phyloP scores from a whole-genome alignment of 2,329 filamentous ascomycete genomes.

The Clarireedia sp. region DNA sequence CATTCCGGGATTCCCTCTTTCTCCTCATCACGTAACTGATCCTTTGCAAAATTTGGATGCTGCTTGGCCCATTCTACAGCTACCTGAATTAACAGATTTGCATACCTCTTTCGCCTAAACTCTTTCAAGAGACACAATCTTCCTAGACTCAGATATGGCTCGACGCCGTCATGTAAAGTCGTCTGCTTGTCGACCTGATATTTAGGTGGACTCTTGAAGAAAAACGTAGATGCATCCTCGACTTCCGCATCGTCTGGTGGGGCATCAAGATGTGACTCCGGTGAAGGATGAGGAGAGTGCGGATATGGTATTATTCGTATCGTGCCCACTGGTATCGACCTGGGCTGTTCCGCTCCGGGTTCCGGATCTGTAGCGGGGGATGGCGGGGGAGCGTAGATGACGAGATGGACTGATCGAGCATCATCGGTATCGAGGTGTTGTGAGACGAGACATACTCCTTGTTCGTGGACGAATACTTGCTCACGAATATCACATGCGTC shows the following conservation, averaged over 20 bases:
- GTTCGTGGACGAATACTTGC: slow-evolving; percentile 5
- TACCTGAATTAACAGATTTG: slow-evolving; percentile 56
- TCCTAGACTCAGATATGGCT: slow-evolving; percentile 77
- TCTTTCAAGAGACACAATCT: slow-evolving; percentile 62
- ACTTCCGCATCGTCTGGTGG: not conserved
- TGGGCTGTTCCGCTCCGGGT: not conserved
- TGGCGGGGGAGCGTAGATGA: not conserved
- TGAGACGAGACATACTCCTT: not conserved
- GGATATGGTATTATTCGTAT: not conserved
- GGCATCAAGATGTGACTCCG: not conserved
- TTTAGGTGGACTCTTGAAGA: slow-evolving; percentile 5
- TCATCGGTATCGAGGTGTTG: slow-evolving; percentile 6
- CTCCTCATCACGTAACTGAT: slow-evolving; percentile 35
- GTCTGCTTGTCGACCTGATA: slow-evolving; percentile 31
- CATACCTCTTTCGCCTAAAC: slow-evolving; percentile 59
- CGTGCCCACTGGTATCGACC: not conserved
- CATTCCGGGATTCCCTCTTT: slow-evolving; percentile 44
- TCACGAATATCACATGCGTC: not conserved
- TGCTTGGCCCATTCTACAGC: slow-evolving; percentile 59
- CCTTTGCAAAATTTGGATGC: slow-evolving; percentile 46
- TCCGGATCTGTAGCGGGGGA: not conserved
- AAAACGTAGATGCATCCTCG: not conserved
- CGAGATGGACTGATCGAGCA: slow-evolving; percentile 2
- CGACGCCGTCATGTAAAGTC: slow-evolving; percentile 49
- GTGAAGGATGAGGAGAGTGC: not conserved